Evolutionary conservation across 2,329 filamentous ascomycete species (phyloP).

Genomic region (Scedosporium dehoogii): DNA sequence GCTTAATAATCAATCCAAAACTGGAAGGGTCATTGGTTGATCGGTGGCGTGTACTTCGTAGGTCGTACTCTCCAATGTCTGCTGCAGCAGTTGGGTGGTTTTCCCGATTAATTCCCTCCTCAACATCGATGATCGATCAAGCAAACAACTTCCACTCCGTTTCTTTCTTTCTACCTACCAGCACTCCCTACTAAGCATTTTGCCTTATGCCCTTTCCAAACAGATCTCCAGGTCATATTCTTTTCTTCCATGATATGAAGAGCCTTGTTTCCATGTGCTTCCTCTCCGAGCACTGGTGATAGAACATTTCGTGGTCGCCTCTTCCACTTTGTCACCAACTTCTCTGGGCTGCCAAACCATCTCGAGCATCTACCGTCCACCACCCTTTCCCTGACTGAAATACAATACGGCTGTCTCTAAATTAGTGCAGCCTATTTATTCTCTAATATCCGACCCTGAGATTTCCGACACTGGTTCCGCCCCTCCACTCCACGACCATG

Average conservation of each 20-base stretch:
- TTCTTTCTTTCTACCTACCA: background rate
- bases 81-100: too few relatives aligned
- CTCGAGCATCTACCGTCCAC: background rate
- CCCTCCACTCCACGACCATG: constrained; percentile 34
- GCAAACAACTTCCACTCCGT: background rate
- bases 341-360: background rate
- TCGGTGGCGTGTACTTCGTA: too few relatives aligned
- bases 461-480: constrained; percentile 31
- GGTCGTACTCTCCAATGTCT: too few relatives aligned
- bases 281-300: background rate
- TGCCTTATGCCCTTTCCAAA: background rate
- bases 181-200: background rate
- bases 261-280: background rate
- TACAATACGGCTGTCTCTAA: background rate
- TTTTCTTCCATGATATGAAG: background rate
- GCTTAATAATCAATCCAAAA: too few relatives aligned
- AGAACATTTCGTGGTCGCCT: background rate
- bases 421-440: too few relatives aligned
- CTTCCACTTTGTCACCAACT: background rate
- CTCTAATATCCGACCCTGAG: background rate
- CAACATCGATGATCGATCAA: background rate
- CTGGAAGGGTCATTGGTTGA: too few relatives aligned
- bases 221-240: background rate
- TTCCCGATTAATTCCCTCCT: constrained; percentile 2
- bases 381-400: background rate